A percentile compares a stretch with the other conserved stretches of the same genome.
Conservation (phyloP, 345 rosid genomes). For the Salix udensis region DNA sequence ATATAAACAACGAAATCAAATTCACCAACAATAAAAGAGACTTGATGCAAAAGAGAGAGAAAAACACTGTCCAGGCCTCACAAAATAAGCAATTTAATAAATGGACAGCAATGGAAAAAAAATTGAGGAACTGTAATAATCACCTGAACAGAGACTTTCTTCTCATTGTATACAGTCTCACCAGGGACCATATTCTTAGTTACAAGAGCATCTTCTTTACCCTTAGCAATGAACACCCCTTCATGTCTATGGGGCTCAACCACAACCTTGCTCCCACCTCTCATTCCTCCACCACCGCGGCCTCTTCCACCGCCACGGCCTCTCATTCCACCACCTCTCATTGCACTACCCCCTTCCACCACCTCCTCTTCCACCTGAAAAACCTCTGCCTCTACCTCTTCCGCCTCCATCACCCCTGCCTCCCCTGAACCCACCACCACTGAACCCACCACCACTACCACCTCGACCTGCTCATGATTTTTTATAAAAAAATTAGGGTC, state of each 20-base stretch:
- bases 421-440: constrained; percentile 24
- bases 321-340: constrained; percentile 19
- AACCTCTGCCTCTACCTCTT: constrained; percentile 35
- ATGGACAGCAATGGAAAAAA: background rate
- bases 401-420: constrained; percentile 28
- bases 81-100: background rate
- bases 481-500: background rate
- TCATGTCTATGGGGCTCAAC: constrained; percentile 88
- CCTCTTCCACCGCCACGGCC: constrained; percentile 50
- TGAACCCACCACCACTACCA: background rate
- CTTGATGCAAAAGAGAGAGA: background rate
- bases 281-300: constrained; percentile 70
- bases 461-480: constrained; percentile 7
- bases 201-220: constrained; percentile 88
- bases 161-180: constrained; percentile 92
- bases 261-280: constrained; percentile 76
- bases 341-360: constrained; percentile 44
- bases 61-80: background rate
- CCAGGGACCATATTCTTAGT: constrained; percentile 91
- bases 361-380: constrained; percentile 39
- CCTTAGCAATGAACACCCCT: constrained; percentile 85
- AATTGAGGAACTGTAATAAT: background rate
- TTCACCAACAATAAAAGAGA: background rate
- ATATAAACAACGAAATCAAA: background rate
- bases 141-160: constrained; percentile 86